Base-by-base conservation (phyloP, 2,329 filamentous ascomycete genomes). In the Orbilia blumenaviensis region DNA sequence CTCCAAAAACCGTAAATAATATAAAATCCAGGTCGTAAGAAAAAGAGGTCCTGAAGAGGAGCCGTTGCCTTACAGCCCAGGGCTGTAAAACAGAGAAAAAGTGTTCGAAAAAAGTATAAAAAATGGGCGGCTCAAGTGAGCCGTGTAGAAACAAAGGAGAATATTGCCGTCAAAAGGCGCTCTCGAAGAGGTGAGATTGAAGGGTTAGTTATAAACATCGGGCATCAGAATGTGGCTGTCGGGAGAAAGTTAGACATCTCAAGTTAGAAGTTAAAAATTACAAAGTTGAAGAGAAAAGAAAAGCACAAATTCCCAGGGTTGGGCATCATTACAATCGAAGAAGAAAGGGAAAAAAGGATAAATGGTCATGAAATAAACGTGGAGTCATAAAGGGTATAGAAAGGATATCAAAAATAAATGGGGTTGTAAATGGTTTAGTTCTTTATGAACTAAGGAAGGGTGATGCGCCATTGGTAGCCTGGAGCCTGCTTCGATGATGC, bases 111-210 rank as follows among this genome's bases (percentile, higher is more conserved):
- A 44, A 27, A 32, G 38, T 9, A n/a, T n/a, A n/a, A n/a, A 21
- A 48, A 44, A 48, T 9, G 8, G 50, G n/a, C 29, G 10, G 16
- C 9, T 21, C 29, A 8, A 7, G 12, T 9, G 29, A n/a, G n/a
- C 4, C 29, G 23, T 12, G 14, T 25, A 68, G 42, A 54, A 48
- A 68, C 56, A 68, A 66, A 76, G 27, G 64, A 69, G 61, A 46
- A 62, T n/a, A 34, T 25, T 76, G 72, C 72, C 72, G 64, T 68
- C 44, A 58, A 16, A 58, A 25, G 71, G 71, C 71, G 54, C 48
- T 32, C 25, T 41, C 42, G 36, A 10, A 25, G 27, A 27, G 36
- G 60, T 36, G 38, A 34, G n/a, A 21, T 46, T 23, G 25, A 27
- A 64, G 41, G 25, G 54, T 62, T 50, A 36, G 38, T 3, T 54